Conservation (phyloP, 2,329 filamentous ascomycete genomes). For the Penicillium concentricum region DNA sequence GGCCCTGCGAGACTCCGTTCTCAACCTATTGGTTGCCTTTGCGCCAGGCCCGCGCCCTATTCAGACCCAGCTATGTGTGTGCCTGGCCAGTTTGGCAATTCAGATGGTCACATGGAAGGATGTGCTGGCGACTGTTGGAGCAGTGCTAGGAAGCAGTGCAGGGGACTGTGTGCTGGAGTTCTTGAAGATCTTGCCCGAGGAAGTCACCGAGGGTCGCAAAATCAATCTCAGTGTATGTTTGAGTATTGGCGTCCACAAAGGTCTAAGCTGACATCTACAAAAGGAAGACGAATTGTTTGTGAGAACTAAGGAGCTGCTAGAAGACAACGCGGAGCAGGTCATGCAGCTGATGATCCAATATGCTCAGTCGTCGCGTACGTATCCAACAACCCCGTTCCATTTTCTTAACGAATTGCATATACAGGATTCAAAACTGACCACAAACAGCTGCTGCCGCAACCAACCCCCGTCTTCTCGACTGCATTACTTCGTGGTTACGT, state of each 20-base stretch:
- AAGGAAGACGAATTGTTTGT: constrained; percentile 91
- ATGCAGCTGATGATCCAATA: constrained; percentile 86
- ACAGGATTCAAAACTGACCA: constrained; percentile 20
- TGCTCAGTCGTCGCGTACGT: constrained; percentile 79
- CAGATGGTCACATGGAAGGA: constrained; percentile 97
- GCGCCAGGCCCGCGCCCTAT: constrained; percentile 78
- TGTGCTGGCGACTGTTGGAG: constrained; percentile 78
- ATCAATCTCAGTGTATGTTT: constrained; percentile 97
- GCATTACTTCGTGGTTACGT: constrained; percentile 93
- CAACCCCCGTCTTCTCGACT: constrained; percentile 89
- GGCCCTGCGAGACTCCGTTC: constrained; percentile 77
- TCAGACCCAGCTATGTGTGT: constrained; percentile 89
- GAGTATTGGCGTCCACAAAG: background rate
- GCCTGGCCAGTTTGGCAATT: constrained; percentile 89
- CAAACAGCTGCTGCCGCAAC: constrained; percentile 68
- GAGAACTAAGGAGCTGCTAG: constrained; percentile 84
- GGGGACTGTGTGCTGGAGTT: constrained; percentile 92
- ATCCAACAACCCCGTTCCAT: background rate
- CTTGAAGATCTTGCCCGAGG: constrained; percentile 92
- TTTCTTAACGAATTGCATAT: background rate
- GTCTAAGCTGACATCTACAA: background rate
- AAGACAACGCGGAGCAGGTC: constrained; percentile 86
- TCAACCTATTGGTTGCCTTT: constrained; percentile 77
- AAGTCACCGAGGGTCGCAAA: constrained; percentile 98
- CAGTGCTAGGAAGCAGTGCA: constrained; percentile 67